These are phyloP conservation scores for Cystobasidium tubakii DNA, from an alignment of 768 basidiomycete species.

Conservation along the genomic window DNA sequence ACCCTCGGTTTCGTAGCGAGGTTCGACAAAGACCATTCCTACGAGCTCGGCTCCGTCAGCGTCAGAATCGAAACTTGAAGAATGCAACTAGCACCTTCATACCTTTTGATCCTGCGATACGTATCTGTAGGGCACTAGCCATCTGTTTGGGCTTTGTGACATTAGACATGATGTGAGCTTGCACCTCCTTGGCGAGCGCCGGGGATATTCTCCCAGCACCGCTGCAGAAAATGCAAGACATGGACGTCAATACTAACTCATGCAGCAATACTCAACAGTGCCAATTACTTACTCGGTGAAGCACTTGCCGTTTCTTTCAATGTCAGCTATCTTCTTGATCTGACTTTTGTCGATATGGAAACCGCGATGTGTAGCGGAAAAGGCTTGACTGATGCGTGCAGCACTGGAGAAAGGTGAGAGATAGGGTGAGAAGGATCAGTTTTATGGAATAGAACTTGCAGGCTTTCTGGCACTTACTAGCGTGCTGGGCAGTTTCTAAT, in stretches of 20 bases:
- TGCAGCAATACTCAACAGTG: too few species aligned
- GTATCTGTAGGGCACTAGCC: neutral
- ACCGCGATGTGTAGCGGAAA: neutral
- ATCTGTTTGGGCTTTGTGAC: neutral
- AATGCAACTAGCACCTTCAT: neutral
- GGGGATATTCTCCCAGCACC: neutral
- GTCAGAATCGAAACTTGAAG: neutral
- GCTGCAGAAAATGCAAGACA: too few species aligned
- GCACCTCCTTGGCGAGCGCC: neutral
- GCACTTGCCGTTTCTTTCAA: neutral
- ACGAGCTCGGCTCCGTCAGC: neutral
- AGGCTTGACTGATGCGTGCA: conserved; percentile 9
- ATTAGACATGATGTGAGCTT: neutral
- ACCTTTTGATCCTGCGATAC: neutral
- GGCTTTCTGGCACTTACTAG: neutral
- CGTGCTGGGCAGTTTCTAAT: neutral
- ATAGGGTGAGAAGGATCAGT: too few species aligned
- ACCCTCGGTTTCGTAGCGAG: neutral
- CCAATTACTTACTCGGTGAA: neutral
- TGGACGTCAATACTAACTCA: too few species aligned
- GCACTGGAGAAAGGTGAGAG: neutral
- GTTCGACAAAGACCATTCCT: conserved; percentile 7
- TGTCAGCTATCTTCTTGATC: neutral
- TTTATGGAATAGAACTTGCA: too few species aligned
- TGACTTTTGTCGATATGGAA: neutral